Percentiles rank a stretch among this genome's conserved stretches.
These are phyloP conservation scores for Metarhizium brunneum DNA, from an alignment of 2,329 filamentous ascomycete genomes.

Conservation along the genomic window DNA sequence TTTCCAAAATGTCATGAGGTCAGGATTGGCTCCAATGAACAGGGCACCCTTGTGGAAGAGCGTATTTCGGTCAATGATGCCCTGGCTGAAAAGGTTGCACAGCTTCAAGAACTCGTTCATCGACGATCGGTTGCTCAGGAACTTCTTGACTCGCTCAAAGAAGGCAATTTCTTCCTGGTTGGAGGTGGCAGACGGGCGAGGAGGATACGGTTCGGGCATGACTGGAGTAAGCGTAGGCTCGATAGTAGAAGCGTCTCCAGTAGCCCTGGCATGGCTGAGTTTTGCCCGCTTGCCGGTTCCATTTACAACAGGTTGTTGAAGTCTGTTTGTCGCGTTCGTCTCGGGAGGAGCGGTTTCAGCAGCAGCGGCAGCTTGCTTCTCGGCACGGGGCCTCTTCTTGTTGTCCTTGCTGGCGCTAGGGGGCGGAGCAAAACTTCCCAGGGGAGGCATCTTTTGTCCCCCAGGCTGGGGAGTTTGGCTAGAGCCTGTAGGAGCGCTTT, in stretches of 20 bases:
- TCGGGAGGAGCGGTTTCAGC: conserved; percentile 35
- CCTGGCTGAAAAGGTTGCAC: conserved; percentile 89
- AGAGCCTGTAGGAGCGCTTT: conserved; percentile 28
- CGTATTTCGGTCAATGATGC: conserved; percentile 78
- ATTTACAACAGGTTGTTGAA: conserved; percentile 22
- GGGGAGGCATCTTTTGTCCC: conserved; percentile 76
- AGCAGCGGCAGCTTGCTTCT: conserved; percentile 42
- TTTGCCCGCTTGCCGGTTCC: conserved; percentile 59
- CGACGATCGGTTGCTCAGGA: conserved; percentile 80
- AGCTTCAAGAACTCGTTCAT: conserved; percentile 97
- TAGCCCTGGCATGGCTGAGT: conserved; percentile 57
- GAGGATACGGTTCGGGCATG: conserved; percentile 78
- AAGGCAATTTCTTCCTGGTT: conserved; percentile 81
- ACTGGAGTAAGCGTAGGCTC: conserved; percentile 84
- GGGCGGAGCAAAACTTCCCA: conserved; percentile 86
- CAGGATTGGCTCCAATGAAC: conserved; percentile 81
- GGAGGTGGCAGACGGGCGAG: conserved; percentile 62
- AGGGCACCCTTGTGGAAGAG: conserved; percentile 73
- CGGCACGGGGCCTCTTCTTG: conserved; percentile 71
- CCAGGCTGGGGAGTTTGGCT: conserved; percentile 47
- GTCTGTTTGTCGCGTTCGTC: conserved; percentile 26
- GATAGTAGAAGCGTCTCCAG: conserved; percentile 51
- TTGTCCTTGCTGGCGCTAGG: conserved; percentile 76
- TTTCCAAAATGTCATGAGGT: conserved; percentile 85
- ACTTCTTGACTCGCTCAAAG: conserved; percentile 96